A percentile compares a stretch with the other conserved stretches of the same genome.
phyloP scores from a whole-genome alignment of 2,329 filamentous ascomycete species.

The Phialophora chinensis region DNA sequence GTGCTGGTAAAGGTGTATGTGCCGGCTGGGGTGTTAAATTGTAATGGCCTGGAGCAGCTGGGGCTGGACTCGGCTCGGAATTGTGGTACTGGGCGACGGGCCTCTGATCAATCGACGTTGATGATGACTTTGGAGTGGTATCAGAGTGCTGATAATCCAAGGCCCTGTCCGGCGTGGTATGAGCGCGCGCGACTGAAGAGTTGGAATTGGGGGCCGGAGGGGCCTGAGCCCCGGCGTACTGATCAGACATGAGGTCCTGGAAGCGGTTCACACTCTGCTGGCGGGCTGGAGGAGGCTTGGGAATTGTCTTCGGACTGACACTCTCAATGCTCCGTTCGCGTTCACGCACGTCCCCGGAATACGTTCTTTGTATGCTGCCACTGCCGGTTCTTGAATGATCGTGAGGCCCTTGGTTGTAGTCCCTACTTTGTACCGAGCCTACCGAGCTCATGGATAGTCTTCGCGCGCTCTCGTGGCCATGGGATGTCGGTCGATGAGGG shows the following conservation, averaged over 20 bases:
- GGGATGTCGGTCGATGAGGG: conserved; percentile 36
- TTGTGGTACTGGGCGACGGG: conserved; percentile 25
- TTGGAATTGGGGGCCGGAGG: conserved; percentile 7
- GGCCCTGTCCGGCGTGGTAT: conserved; percentile 26
- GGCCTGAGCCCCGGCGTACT: conserved; percentile 17
- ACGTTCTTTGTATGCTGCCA: conserved; percentile 35
- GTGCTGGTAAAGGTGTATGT: conserved; percentile 29
- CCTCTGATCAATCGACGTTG: conserved; percentile 29
- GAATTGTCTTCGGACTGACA: conserved; percentile 41
- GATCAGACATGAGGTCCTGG: conserved; percentile 25
- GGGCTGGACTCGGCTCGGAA: conserved; percentile 28
- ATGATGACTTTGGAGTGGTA: conserved; percentile 29
- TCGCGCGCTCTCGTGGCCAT: conserved; percentile 38
- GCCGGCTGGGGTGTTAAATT: conserved; percentile 31
- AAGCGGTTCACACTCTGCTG: conserved; percentile 26
- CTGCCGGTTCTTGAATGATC: conserved; percentile 34
- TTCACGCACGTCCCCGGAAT: conserved; percentile 36
- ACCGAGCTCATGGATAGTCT: conserved; percentile 36
- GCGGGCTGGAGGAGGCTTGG: conserved; percentile 35
- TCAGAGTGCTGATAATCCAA: conserved; percentile 26
- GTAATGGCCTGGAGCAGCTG: conserved; percentile 11
- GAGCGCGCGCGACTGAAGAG: conserved; percentile 16
- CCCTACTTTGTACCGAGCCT: conserved; percentile 35
- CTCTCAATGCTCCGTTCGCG: conserved; percentile 39
- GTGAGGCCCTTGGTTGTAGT: conserved; percentile 27